Evolutionary conservation across 2,329 filamentous ascomycete genomes (phyloP).

Genomic region (Westerdykella ornata): DNA sequence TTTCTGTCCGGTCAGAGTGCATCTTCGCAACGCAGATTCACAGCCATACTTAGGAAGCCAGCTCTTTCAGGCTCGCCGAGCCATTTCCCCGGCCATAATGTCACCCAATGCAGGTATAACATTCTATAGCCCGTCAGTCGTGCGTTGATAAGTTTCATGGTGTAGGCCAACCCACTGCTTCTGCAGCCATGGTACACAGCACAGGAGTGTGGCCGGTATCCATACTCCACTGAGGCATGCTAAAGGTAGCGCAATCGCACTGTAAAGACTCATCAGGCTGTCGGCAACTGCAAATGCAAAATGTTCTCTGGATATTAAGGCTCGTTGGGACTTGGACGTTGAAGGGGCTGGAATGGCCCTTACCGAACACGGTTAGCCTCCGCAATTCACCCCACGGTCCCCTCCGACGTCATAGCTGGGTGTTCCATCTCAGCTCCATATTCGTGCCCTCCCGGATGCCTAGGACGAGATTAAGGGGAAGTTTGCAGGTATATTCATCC

Average conservation of each 20-base stretch:
- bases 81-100: conserved; percentile 33
- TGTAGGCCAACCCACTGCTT: conserved; percentile 18
- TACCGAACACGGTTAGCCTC: no score
- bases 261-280: conserved; percentile 21
- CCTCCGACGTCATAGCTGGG: no score
- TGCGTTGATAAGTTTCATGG: neutral
- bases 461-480: no score
- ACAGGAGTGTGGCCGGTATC: conserved; percentile 30
- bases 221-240: conserved; percentile 30
- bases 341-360: no score
- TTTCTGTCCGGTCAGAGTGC: conserved; percentile 48
- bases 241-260: conserved; percentile 16
- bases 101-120: conserved; percentile 34
- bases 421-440: no score
- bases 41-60: conserved; percentile 25
- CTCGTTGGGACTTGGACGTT: no score
- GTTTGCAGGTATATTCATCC: no score
- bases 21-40: neutral
- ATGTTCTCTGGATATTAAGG: no score
- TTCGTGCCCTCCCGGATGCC: no score
- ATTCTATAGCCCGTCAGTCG: conserved; percentile 19
- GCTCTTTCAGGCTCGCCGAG: conserved; percentile 33
- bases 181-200: conserved; percentile 34
- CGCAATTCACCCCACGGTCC: no score
- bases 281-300: neutral